These are phyloP conservation scores for Ophiostoma australiae DNA, from an alignment of 2,329 filamentous ascomycete genomes.

Conservation along the genomic window DNA sequence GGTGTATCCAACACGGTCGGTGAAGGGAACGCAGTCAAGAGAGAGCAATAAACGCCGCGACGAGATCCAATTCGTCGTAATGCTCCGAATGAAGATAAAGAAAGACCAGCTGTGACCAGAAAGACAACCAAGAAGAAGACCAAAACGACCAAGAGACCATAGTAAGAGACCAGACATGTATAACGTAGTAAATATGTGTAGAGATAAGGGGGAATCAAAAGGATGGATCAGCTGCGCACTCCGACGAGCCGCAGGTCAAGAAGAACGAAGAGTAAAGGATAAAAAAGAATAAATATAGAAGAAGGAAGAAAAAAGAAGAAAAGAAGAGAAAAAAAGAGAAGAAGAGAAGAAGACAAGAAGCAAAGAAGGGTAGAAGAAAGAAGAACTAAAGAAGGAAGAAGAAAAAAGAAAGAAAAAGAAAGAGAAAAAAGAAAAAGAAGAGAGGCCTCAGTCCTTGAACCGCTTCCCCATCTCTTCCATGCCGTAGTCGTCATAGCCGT, in stretches of 20 bases:
- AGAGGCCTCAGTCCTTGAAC: conserved; percentile 48
- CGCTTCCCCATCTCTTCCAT: conserved; percentile 70
- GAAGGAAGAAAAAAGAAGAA: not conserved
- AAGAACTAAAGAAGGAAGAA: not conserved
- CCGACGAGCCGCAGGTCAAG: too few relatives aligned
- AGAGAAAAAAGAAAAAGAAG: not conserved
- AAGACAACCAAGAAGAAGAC: not conserved
- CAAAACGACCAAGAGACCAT: not conserved
- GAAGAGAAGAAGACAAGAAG: not conserved
- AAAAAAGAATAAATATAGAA: not conserved
- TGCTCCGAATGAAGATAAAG: not conserved
- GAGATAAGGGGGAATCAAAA: conserved; percentile 7
- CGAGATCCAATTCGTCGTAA: not conserved
- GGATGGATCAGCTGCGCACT: not conserved
- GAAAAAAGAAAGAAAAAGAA: not conserved
- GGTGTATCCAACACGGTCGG: not conserved
- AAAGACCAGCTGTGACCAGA: not conserved
- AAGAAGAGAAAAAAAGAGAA: not conserved
- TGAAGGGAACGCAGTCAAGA: too few relatives aligned
- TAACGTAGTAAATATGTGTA: not conserved
- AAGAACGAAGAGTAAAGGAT: not conserved
- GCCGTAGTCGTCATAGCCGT: conserved; percentile 54
- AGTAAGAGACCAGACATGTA: not conserved
- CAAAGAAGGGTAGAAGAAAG: too few relatives aligned
- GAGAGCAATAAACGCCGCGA: not conserved